Conservation (phyloP, 345 rosid genomes). For the sweet orange (Citrus sinensis) region DVS_A1.0 CM039162.1:29397501-29398000, state of each 20-base stretch:
- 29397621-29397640: neutral
- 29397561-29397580: conserved; percentile 73
- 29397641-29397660: neutral
- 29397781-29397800: conserved; percentile 58
- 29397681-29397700: neutral
- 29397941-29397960: conserved; percentile 91
- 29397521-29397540: conserved; percentile 81
- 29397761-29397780: conserved; percentile 86
- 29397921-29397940: conserved; percentile 94
- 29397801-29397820: conserved; percentile 1
- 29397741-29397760: conserved; percentile 90
- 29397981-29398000: conserved; percentile 97
- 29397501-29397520: conserved; percentile 54
- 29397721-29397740: conserved; percentile 64
- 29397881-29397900: conserved; percentile 33
- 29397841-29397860: no score
- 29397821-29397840: no score
- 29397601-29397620: conserved; percentile 9
- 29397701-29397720: conserved; percentile 96
- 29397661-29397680: neutral
- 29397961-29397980: conserved; percentile 57
- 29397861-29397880: neutral
- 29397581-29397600: conserved; percentile 74
- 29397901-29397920: conserved; percentile 83
- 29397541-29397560: conserved; percentile 59